Conservation (phyloP, 139 green algal genomes). For the Edaphochlamys debaryana region DNA sequence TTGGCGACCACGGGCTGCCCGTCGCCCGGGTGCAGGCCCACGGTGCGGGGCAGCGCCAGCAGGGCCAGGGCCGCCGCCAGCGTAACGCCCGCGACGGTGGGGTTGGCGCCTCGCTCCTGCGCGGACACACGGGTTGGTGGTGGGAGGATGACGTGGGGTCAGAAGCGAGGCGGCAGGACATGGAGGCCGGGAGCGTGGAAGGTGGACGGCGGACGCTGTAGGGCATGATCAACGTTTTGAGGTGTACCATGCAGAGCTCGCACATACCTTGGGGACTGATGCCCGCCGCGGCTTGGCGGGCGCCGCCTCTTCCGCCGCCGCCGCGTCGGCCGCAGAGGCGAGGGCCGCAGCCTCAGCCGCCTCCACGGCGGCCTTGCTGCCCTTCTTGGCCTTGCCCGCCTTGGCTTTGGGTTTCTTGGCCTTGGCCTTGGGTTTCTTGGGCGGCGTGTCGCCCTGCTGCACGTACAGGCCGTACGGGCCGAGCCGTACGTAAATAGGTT, state of each 20-base stretch:
- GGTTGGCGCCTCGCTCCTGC: no score
- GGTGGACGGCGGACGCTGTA: no score
- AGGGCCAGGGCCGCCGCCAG: constrained; percentile 64
- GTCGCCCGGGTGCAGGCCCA: constrained; percentile 66
- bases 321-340: background rate
- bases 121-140: no score
- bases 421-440: no score
- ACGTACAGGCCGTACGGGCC: constrained; percentile 82
- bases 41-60: constrained; percentile 61
- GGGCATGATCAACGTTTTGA: no score
- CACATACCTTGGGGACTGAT: constrained; percentile 12
- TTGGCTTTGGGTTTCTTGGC: background rate
- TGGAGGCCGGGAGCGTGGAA: no score
- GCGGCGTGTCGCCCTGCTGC: constrained; percentile 51
- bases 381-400: background rate
- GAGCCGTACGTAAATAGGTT: constrained; percentile 57
- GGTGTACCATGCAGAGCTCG: no score
- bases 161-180: no score
- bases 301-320: background rate
- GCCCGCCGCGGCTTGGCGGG: constrained; percentile 22
- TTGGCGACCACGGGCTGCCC: constrained; percentile 47
- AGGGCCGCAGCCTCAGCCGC: background rate
- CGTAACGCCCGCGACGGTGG: constrained; percentile 20
- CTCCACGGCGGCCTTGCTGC: background rate
- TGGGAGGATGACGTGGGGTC: no score